Conservation (phyloP, 306 rosid species). For the Hippophae gyantsensis region DNA sequence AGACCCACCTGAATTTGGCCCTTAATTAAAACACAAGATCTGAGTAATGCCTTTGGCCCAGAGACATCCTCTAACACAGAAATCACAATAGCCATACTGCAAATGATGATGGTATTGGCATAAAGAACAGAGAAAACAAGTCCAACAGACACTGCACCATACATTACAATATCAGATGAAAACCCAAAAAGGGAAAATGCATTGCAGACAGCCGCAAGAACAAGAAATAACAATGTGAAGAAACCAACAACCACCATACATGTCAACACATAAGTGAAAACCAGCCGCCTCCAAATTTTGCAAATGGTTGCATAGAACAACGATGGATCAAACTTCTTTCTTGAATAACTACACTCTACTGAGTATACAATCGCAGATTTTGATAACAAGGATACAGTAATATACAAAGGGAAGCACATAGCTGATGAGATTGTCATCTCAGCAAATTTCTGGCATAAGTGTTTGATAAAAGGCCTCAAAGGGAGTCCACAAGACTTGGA, state of each 20-base stretch:
- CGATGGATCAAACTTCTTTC: constrained; percentile 47
- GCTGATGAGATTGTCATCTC: constrained; percentile 55
- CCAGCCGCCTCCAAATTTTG: constrained; percentile 69
- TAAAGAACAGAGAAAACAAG: constrained; percentile 62
- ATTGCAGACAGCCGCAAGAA: constrained; percentile 64
- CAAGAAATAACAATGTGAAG: constrained; percentile 54
- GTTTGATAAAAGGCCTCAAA: constrained; percentile 63
- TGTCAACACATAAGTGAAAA: constrained; percentile 56
- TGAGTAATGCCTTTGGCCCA: constrained; percentile 80
- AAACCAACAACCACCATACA: constrained; percentile 60
- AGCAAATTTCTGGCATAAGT: constrained; percentile 61
- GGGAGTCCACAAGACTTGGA: constrained; percentile 85
- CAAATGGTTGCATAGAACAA: constrained; percentile 46
- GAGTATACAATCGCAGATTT: constrained; percentile 76
- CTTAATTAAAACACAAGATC: constrained; percentile 55
- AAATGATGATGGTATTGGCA: constrained; percentile 74
- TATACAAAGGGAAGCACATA: constrained; percentile 59
- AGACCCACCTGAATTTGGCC: constrained; percentile 94
- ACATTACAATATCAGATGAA: constrained; percentile 36
- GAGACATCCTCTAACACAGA: constrained; percentile 84
- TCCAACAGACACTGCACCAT: constrained; percentile 55
- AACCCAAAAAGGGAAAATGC: constrained; percentile 51
- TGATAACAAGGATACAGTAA: constrained; percentile 53
- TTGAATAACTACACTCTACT: constrained; percentile 75
- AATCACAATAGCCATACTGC: constrained; percentile 71